Evolutionary conservation across 1,139 yeast genomes (phyloP).

Genomic region (Diutina catenulata): DNA sequence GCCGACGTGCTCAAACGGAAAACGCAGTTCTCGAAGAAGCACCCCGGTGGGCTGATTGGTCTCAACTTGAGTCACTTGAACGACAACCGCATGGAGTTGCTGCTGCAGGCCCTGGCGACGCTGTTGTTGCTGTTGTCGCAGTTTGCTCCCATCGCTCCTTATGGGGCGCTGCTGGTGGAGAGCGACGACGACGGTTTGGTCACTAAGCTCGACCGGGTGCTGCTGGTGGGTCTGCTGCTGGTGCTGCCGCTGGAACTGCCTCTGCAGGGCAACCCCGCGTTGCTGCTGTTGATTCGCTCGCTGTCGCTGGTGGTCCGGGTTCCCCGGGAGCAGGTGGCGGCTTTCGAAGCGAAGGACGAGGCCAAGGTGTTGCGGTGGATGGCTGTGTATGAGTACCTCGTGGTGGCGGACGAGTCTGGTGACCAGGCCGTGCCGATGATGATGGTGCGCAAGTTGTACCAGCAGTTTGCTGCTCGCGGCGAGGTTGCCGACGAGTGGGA

Average conservation of each 20-base stretch:
- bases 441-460: neutral
- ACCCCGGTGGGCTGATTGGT: slow-evolving; percentile 91
- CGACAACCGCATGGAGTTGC: slow-evolving; percentile 11
- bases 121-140: slow-evolving; percentile 1
- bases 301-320: slow-evolving; percentile 1
- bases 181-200: neutral
- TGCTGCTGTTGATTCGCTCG: neutral
- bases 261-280: neutral
- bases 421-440: slow-evolving; percentile 2
- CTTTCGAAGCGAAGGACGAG: neutral
- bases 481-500: neutral
- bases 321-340: neutral
- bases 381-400: slow-evolving; percentile 3
- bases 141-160: neutral
- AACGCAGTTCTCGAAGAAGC: slow-evolving; percentile 52
- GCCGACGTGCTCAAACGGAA: slow-evolving; percentile 42
- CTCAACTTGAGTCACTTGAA: slow-evolving; percentile 31
- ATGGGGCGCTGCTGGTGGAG: neutral
- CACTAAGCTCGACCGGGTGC: neutral
- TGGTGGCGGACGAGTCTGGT: neutral
- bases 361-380: neutral
- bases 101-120: neutral
- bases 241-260: neutral
- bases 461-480: neutral
- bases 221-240: neutral